phyloP scores from a whole-genome alignment of 2,329 filamentous ascomycete species.

The Aulographum hederae region DNA sequence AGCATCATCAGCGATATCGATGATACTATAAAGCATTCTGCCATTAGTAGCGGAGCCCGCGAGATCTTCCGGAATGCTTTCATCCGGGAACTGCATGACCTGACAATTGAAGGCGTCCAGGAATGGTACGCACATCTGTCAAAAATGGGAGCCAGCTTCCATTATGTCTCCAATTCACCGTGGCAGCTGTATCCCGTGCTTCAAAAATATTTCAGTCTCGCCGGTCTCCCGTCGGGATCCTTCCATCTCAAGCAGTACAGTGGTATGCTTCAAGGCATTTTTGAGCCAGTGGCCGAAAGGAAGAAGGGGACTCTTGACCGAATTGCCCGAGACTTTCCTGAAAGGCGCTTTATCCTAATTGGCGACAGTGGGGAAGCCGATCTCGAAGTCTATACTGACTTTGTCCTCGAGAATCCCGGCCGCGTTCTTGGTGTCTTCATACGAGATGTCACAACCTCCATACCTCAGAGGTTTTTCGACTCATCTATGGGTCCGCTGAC shows the following conservation, averaged over 20 bases:
- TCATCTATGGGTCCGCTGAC: constrained; percentile 27
- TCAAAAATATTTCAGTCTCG: constrained; percentile 64
- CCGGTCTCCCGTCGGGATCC: constrained; percentile 68
- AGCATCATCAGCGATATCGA: constrained; percentile 96
- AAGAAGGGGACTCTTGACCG: constrained; percentile 79
- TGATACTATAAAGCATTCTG: constrained; percentile 91
- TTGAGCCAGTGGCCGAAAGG: constrained; percentile 87
- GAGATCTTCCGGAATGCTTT: constrained; percentile 97
- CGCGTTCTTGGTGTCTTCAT: constrained; percentile 81
- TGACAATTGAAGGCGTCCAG: constrained; percentile 70
- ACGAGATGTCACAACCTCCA: constrained; percentile 75
- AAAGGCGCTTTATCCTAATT: constrained; percentile 74
- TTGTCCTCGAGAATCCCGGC: constrained; percentile 69
- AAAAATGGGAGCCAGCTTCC: constrained; percentile 66
- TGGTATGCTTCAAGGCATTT: constrained; percentile 94
- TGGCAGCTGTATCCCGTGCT: constrained; percentile 94
- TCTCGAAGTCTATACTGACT: constrained; percentile 88
- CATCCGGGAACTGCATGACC: constrained; percentile 62
- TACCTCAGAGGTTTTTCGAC: constrained; percentile 59
- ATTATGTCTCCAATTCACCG: constrained; percentile 98
- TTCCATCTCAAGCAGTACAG: constrained; percentile 93
- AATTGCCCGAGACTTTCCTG: constrained; percentile 76
- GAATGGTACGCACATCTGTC: constrained; percentile 77
- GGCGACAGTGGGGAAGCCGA: constrained; percentile 96
- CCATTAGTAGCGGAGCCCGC: constrained; percentile 67